Conservation (phyloP, 441 rosid species). For the Eugenia klotzschiana region DNA sequence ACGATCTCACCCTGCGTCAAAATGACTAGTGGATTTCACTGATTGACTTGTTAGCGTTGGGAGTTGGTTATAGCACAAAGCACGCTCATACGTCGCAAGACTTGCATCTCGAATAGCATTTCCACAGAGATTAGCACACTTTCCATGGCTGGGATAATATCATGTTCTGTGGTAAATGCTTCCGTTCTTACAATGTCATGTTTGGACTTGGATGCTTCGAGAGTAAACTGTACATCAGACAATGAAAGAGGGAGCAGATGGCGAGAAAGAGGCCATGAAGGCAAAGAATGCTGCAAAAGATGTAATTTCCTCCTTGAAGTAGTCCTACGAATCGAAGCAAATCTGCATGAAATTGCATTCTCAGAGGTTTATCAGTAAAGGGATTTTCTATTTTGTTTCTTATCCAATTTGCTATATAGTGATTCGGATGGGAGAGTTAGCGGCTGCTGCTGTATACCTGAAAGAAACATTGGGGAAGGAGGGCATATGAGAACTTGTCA, state of each 20-base stretch:
- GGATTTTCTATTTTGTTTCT: too few species aligned
- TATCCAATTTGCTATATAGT: too few species aligned
- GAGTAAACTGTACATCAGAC: conserved; percentile 67
- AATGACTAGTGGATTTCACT: background rate
- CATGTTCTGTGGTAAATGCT: background rate
- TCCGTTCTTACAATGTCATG: background rate
- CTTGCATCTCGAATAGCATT: background rate
- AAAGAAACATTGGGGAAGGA: too few species aligned
- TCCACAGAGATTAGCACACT: background rate
- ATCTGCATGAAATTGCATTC: too few species aligned
- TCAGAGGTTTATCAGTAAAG: too few species aligned
- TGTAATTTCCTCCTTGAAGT: too few species aligned
- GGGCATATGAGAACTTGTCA: background rate
- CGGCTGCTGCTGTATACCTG: too few species aligned
- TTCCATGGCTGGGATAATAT: background rate
- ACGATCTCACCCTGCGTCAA: background rate
- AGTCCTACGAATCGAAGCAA: too few species aligned
- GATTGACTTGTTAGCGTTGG: background rate
- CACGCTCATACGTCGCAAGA: background rate
- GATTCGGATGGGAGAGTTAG: too few species aligned
- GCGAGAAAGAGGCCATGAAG: conserved; percentile 48
- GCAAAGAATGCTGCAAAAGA: conserved; percentile 68
- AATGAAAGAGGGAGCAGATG: conserved; percentile 52
- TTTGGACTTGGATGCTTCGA: conserved; percentile 11
- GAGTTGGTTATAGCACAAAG: background rate